Evolutionary conservation across 345 rosid species (phyloP).

Genomic region (Triadica sebifera): DNA sequence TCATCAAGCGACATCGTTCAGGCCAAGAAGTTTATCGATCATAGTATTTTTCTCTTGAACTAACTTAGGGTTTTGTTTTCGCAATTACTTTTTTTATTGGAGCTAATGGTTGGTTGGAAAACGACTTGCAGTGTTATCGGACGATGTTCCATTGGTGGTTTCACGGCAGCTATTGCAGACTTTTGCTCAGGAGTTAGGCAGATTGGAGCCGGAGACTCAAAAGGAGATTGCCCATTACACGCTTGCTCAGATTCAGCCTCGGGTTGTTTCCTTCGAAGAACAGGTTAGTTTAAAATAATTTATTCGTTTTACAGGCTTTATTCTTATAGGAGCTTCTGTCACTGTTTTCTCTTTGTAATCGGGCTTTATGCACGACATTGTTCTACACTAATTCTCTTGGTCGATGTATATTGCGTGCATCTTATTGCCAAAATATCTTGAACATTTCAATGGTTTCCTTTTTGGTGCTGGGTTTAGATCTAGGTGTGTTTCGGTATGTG

Average conservation of each 20-base stretch:
- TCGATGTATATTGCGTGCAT: neutral
- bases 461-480: neutral
- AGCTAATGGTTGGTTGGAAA: neutral
- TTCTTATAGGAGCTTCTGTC: neutral
- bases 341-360: neutral
- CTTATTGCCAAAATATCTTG: neutral
- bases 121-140: constrained; percentile 68
- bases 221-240: constrained; percentile 89
- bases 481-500: neutral
- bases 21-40: constrained; percentile 89
- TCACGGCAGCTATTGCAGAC: constrained; percentile 92
- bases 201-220: constrained; percentile 73
- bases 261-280: constrained; percentile 97
- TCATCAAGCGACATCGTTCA: constrained; percentile 75
- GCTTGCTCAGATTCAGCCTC: constrained; percentile 92
- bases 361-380: neutral
- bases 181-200: constrained; percentile 81
- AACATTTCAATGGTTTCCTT: neutral
- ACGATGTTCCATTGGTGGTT: constrained; percentile 85
- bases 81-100: neutral
- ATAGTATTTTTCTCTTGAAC: constrained; percentile 38
- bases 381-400: neutral
- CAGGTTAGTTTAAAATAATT: constrained; percentile 50
- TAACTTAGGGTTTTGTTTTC: constrained; percentile 8
- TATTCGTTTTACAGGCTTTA: neutral